Percentiles rank a stretch among this genome's conserved stretches.
These are phyloP conservation scores for Backusella psychrophila DNA, from an alignment of 192 early-diverging fungal genomes.

Conservation along the genomic window DNA sequence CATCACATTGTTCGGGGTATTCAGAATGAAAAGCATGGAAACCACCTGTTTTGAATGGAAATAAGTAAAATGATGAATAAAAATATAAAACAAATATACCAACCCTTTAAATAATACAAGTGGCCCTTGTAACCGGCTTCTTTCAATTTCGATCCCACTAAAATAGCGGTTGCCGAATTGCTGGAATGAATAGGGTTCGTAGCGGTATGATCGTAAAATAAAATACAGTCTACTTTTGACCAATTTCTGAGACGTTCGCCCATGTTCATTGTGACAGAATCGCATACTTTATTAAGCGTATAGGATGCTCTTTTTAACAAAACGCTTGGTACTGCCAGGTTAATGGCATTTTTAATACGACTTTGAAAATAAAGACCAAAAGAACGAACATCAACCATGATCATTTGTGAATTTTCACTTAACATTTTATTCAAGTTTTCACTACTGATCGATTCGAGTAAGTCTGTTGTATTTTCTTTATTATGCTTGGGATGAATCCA, in stretches of 20 bases:
- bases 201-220: slow-evolving; percentile 61
- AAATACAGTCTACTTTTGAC: slow-evolving; percentile 53
- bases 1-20: slow-evolving; percentile 27
- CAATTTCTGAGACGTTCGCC: slow-evolving; percentile 42
- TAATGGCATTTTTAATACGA: slow-evolving; percentile 58
- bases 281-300: slow-evolving; percentile 56
- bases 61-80: not conserved
- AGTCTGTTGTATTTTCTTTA: not conserved
- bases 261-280: slow-evolving; percentile 27
- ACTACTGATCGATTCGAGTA: not conserved
- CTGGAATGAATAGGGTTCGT: slow-evolving; percentile 26
- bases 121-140: slow-evolving; percentile 39
- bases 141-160: slow-evolving; percentile 50
- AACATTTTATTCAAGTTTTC: not conserved
- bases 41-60: slow-evolving; percentile 33
- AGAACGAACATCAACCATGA: slow-evolving; percentile 62
- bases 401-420: not conserved
- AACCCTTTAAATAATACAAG: slow-evolving; percentile 44
- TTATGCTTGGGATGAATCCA: not conserved
- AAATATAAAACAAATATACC: not conserved
- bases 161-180: slow-evolving; percentile 3
- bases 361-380: slow-evolving; percentile 43
- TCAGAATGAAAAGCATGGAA: slow-evolving; percentile 30
- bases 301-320: slow-evolving; percentile 61
- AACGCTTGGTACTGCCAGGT: slow-evolving; percentile 64